These are phyloP conservation scores for Clathrus columnatus DNA, from an alignment of 768 basidiomycete genomes.

Conservation along the genomic window DNA sequence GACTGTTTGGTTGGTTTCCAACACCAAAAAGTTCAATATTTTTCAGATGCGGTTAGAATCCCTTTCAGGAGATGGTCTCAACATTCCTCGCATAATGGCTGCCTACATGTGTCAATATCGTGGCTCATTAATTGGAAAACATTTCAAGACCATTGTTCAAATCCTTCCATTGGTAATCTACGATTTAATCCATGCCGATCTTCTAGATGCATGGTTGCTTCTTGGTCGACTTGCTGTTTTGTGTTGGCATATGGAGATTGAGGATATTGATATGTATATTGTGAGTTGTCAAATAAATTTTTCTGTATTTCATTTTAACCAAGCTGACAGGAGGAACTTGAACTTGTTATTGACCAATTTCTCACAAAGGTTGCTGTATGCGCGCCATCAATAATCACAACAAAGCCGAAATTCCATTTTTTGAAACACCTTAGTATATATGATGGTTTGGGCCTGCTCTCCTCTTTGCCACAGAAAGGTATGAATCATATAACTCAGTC, in stretches of 20 bases:
- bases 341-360: constrained; percentile 27
- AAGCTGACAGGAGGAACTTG: constrained; percentile 16
- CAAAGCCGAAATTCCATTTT: constrained; percentile 38
- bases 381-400: constrained; percentile 27
- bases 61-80: background rate
- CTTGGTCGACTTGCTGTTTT: constrained; percentile 26
- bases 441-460: constrained; percentile 33
- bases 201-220: constrained; percentile 25
- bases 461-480: constrained; percentile 34
- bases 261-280: constrained; percentile 27
- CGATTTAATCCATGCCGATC: constrained; percentile 24
- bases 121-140: constrained; percentile 12
- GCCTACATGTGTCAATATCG: constrained; percentile 1
- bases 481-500: constrained; percentile 32
- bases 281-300: constrained; percentile 17
- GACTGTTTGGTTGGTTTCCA: background rate
- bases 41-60: constrained; percentile 15
- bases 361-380: constrained; percentile 23
- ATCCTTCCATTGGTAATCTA: constrained; percentile 17
- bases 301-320: background rate
- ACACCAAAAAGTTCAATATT: background rate
- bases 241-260: constrained; percentile 36
- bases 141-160: constrained; percentile 16
- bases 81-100: background rate
- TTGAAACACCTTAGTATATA: constrained; percentile 30